Conservation (phyloP, 148 eudicot genomes). For the Cornus florida region DNA sequence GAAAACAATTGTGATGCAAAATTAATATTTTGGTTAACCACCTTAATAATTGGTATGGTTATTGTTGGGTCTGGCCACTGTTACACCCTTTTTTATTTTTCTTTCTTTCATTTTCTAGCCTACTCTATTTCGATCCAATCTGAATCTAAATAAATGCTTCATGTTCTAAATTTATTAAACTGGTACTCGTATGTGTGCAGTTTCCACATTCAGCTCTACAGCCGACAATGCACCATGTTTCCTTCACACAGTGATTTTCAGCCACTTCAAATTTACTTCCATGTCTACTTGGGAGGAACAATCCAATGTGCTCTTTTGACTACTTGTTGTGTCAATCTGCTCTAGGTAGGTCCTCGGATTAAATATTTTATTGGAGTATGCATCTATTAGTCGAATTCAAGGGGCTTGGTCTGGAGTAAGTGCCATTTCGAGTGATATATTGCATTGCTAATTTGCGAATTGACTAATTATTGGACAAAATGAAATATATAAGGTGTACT, state of each 20-base stretch:
- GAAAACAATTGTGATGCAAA: not conserved
- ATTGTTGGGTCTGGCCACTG: not conserved
- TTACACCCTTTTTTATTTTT: not conserved
- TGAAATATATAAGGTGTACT: no score
- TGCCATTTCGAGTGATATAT: no score
- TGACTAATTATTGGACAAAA: no score
- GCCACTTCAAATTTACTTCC: not conserved
- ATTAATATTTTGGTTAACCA: not conserved
- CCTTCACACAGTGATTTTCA: not conserved
- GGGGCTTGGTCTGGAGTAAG: not conserved
- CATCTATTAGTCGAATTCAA: not conserved
- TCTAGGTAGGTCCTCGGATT: not conserved
- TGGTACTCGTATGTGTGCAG: no score
- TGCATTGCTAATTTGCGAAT: no score
- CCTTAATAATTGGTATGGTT: not conserved
- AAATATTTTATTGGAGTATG: not conserved
- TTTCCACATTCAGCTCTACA: no score
- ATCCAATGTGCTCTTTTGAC: not conserved
- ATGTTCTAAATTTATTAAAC: no score
- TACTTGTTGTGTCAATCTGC: not conserved
- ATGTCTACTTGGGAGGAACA: not conserved
- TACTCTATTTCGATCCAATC: not conserved
- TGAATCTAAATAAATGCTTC: not conserved
- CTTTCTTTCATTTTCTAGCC: conserved; percentile 4
- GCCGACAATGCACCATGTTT: not conserved